Base-by-base conservation (phyloP, 2,329 filamentous ascomycete genomes). In the Trematosphaeria pertusa region DNA sequence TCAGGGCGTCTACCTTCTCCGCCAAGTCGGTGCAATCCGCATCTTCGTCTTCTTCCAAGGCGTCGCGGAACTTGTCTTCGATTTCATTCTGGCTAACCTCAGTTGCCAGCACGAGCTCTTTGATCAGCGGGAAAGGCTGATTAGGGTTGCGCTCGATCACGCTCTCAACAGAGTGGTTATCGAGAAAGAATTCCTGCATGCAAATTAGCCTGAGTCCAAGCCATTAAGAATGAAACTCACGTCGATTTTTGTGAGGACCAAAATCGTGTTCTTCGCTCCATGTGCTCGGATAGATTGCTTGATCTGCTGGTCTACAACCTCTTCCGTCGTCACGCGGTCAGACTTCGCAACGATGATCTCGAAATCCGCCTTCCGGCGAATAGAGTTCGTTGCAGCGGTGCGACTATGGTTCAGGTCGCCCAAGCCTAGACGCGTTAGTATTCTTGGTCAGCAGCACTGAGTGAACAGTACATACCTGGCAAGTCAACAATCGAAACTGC, bases 201-300 rank as follows among this genome's bases (percentile, higher is more conserved):
- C 4, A 33, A 6, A 3, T 43, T 36, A 19, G 31, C 17, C 2
- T 20, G 9, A 5, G 31, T 17, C 15, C 15, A n/a, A 34, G n/a
- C n/a, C 31, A 15, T 17, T 34, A 34, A 17, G 24, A 2, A 18
- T 10, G 7, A 20, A 22, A n/a, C 50, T 40, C 31, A 53, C 52
- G 36, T 56, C 52, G 5, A 43, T 50, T 20, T 46, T 47, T 3
- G 36, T 53, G 6, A 56, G 7, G 19, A 56, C 40, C 11, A 53
- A 30, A 5, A 50, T 48, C 3, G 45, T 50, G 15, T 43, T 41
- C 18, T 43, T 30, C 4, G 43, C 38, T 10, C 49, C 49, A 24
- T 56, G 52, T 2, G 37, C 22, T 17, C 28, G 12, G 28, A 56
- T 53, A 10, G 45, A 40, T n/a, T 48, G 35, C 12, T 40, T 43